phyloP scores from a whole-genome alignment of 257 asterid species.

The Voacanga thouarsii region DNA sequence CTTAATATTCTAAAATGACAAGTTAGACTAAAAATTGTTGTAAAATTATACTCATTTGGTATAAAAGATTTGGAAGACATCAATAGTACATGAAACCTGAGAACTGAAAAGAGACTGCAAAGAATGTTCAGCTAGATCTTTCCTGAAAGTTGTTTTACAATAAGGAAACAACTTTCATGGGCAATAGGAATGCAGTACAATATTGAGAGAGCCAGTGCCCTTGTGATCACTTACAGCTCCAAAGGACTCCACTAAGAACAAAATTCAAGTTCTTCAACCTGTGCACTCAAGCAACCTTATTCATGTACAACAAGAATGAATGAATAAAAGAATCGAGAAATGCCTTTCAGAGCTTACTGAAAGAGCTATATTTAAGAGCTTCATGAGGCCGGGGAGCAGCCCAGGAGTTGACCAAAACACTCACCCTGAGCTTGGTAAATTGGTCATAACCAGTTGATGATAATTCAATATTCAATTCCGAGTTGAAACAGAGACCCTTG shows the following conservation, averaged over 20 bases:
- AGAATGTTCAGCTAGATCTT: background rate
- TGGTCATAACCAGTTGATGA: background rate
- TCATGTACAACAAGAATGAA: background rate
- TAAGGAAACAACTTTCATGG: background rate
- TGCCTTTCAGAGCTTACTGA: background rate
- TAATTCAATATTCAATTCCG: background rate
- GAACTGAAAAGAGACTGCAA: no score
- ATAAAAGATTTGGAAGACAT: no score
- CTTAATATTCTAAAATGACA: no score
- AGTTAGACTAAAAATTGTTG: no score
- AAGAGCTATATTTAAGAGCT: background rate
- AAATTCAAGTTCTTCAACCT: background rate
- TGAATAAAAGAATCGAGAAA: background rate
- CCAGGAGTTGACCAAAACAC: background rate
- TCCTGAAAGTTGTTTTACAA: background rate
- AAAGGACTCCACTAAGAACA: background rate
- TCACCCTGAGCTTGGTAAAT: background rate
- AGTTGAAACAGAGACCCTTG: constrained; percentile 28
- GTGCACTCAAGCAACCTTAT: background rate
- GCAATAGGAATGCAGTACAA: no score
- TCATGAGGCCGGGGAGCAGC: background rate
- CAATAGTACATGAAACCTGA: no score
- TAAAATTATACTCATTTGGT: no score
- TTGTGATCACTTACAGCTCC: background rate
- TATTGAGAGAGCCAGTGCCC: background rate